Evolutionary conservation across 306 rosid genomes (phyloP).

Genomic region (Rubus parviflorus): DNA sequence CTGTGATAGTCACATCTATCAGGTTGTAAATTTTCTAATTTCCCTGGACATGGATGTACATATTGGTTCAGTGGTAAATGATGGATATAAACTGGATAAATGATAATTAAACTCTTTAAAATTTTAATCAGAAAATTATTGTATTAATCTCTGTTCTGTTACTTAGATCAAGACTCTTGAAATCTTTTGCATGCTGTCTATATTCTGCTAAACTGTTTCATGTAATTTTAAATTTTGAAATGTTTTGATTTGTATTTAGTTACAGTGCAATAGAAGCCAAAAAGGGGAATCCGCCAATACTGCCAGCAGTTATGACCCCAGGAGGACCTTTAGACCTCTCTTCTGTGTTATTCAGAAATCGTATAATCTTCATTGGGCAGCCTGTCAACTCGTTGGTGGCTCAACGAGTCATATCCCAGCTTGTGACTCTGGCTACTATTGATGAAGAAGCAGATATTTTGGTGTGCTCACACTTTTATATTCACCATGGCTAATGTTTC

Average conservation of each 20-base stretch:
- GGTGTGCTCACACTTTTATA: conserved; percentile 46
- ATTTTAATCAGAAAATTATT: background rate
- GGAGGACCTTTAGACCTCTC: conserved; percentile 89
- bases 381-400: conserved; percentile 83
- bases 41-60: background rate
- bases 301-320: conserved; percentile 95
- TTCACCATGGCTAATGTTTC: conserved; percentile 15
- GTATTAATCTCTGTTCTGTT: background rate
- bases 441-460: conserved; percentile 80
- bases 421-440: conserved; percentile 84
- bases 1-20: background rate
- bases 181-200: background rate
- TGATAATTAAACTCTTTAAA: too few species aligned
- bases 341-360: conserved; percentile 82
- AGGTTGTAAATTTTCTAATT: background rate
- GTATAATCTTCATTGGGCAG: conserved; percentile 91
- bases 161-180: background rate
- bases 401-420: conserved; percentile 93
- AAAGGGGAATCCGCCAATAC: conserved; percentile 70
- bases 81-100: background rate
- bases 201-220: conserved; percentile 5
- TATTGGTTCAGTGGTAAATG: background rate
- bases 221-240: conserved; percentile 20
- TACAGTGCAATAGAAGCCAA: conserved; percentile 69
- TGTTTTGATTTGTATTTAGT: conserved; percentile 41